Base-by-base conservation (phyloP, 2,329 filamentous ascomycete species). In the Neocucurbitaria cava region DNA sequence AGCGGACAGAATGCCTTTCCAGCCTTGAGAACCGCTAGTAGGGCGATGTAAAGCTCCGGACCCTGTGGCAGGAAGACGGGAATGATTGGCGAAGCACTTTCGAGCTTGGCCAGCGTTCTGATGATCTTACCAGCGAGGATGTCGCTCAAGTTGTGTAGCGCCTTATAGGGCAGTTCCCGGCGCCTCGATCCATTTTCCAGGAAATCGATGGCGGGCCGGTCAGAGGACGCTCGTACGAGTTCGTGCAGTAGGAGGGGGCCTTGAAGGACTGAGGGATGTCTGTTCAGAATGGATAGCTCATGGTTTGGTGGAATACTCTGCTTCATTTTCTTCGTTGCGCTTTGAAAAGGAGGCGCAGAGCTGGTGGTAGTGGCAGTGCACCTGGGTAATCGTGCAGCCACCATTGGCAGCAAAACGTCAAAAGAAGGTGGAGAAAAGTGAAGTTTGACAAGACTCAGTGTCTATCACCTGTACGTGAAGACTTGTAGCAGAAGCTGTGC, bases 1-100 rank as follows among this genome's bases (percentile, higher is more conserved):
- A 97, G 78, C 0, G 93, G 92, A 62, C 92, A 96, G 66, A 96
- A 96, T 0, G 91, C 91, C 31, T 85, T 90, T 6, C 93, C 93
- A 11, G 87, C 87, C 73, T 93, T 92, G 42, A 96, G 79, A 48
- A 94, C 85, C 3, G 89, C 92, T 40, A 96, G 75, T 58, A 91
- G 84, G 1, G 90, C 82, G 52, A 95, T 82, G 74, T 96, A 96
- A 21, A 97, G 81, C 42, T 88, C 83, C 9, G 88, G 86, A 13
- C 85, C 89, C 76, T 96, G 93, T 2, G 89, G 88, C 15, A 96
- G 76, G 18, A 96, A 82, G 2, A 96, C 78, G 0, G 93, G 92
- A 33, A 96, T 82, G 31, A 96, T 78, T 18, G 69, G 15, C 46
- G 71, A 72, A 30, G 62, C 61, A 59, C 70, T 68, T 66, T 75